Percentiles rank a stretch among this genome's conserved stretches.
Conservation (phyloP, 805 yeast genomes). For the Candida fluviatilis region DNA sequence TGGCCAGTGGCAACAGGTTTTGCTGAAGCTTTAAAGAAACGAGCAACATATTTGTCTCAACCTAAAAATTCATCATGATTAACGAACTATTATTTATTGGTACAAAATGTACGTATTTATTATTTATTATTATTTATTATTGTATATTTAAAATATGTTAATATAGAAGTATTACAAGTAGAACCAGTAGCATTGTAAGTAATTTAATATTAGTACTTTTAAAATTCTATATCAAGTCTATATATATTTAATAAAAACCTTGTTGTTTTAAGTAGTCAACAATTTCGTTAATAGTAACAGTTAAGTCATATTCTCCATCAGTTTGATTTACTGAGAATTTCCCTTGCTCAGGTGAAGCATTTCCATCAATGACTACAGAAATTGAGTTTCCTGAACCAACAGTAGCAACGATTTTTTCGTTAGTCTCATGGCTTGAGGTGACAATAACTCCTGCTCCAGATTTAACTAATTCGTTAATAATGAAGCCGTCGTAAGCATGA, state of each 20-base stretch:
- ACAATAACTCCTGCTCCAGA: conserved; percentile 90
- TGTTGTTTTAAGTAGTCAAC: conserved; percentile 72
- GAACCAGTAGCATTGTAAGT: background rate
- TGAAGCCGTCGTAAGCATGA: conserved; percentile 34
- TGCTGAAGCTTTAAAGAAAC: conserved; percentile 72
- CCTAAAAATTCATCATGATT: background rate
- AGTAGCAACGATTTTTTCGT: conserved; percentile 52
- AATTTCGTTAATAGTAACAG: conserved; percentile 62
- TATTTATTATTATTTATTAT: conserved; percentile 2
- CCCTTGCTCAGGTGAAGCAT: conserved; percentile 6
- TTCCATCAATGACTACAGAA: conserved; percentile 17
- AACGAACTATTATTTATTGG: conserved; percentile 1
- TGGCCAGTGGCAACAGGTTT: conserved; percentile 80
- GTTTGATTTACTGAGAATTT: conserved; percentile 1
- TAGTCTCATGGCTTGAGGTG: conserved; percentile 39
- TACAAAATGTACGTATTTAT: conserved; percentile 1
- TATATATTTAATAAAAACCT: conserved; percentile 58
- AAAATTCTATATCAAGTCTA: conserved; percentile 2
- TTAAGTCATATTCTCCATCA: conserved; percentile 18
- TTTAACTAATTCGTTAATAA: conserved; percentile 71
- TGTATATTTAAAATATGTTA: background rate
- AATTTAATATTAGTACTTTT: too few relatives aligned
- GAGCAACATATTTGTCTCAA: conserved; percentile 27
- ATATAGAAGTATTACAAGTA: background rate
- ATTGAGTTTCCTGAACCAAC: conserved; percentile 56